These are phyloP conservation scores for Penicillium hordei DNA, from an alignment of 2,329 filamentous ascomycete species.

Conservation along the genomic window DNA sequence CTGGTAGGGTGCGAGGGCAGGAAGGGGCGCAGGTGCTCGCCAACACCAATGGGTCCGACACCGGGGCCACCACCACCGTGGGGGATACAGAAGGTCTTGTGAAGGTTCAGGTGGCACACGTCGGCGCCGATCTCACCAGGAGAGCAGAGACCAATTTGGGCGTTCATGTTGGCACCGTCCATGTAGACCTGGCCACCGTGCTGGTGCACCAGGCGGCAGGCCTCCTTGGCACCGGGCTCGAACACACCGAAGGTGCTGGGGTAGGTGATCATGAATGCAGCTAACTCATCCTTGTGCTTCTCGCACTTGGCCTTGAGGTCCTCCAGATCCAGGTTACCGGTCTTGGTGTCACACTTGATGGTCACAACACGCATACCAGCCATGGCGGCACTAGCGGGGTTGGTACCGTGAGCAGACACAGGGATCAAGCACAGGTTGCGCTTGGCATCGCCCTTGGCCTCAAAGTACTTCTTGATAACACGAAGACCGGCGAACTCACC, in stretches of 20 bases:
- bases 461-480: slow-evolving; percentile 81
- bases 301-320: slow-evolving; percentile 87
- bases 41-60: slow-evolving; percentile 91
- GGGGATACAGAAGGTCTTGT: slow-evolving; percentile 99
- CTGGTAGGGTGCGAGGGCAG: slow-evolving; percentile 70
- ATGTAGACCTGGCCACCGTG: slow-evolving; percentile 95
- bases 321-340: slow-evolving; percentile 82
- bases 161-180: slow-evolving; percentile 99
- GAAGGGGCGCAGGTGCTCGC: slow-evolving; percentile 72
- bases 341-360: slow-evolving; percentile 83
- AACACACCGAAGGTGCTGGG: slow-evolving; percentile 94
- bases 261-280: slow-evolving; percentile 95
- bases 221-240: slow-evolving; percentile 83
- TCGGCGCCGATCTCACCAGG: slow-evolving; percentile 94
- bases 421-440: slow-evolving; percentile 93
- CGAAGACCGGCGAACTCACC: slow-evolving; percentile 91
- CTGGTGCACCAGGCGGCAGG: slow-evolving; percentile 79
- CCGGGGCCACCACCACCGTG: slow-evolving; percentile 93
- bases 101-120: slow-evolving; percentile 93
- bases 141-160: slow-evolving; percentile 91
- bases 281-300: slow-evolving; percentile 80
- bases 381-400: slow-evolving; percentile 94
- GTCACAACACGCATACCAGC: slow-evolving; percentile 91
- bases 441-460: slow-evolving; percentile 62
- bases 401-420: slow-evolving; percentile 92